Evolutionary conservation across 345 rosid species (phyloP).

Genomic region (Dimocarpus longan): DNA sequence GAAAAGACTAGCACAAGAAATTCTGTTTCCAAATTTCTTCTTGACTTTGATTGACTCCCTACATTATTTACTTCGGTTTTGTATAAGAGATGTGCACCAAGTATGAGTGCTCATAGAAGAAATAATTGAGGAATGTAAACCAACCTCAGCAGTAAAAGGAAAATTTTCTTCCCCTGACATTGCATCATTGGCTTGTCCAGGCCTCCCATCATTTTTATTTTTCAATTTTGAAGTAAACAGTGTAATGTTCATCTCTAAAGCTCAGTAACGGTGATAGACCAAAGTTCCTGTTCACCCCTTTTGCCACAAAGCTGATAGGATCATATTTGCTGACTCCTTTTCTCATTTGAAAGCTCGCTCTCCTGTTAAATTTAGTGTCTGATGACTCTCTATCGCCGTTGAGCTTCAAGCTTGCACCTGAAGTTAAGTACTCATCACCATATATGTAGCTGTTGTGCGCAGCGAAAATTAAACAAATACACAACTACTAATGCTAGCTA

Average conservation of each 20-base stretch:
- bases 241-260: constrained; percentile 48
- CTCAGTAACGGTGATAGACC: constrained; percentile 46
- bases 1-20: too few species aligned
- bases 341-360: constrained; percentile 39
- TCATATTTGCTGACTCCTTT: constrained; percentile 38
- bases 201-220: neutral
- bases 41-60: too few species aligned
- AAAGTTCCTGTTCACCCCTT: constrained; percentile 38
- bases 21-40: too few species aligned
- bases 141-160: neutral
- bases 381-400: constrained; percentile 24
- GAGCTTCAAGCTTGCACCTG: constrained; percentile 35
- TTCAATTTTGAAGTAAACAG: constrained; percentile 45
- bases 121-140: too few species aligned
- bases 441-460: too few species aligned
- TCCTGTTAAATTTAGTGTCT: constrained; percentile 19
- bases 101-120: too few species aligned
- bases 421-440: constrained; percentile 16
- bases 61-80: too few species aligned
- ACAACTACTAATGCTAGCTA: too few species aligned
- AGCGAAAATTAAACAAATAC: too few species aligned
- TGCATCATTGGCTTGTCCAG: too few species aligned
- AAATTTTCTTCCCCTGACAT: too few species aligned
- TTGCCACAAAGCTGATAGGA: constrained; percentile 51
- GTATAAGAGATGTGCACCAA: too few species aligned